These are phyloP conservation scores for Sclerotinia subarctica DNA, from an alignment of 2,329 filamentous ascomycete species.

Conservation along the genomic window DNA sequence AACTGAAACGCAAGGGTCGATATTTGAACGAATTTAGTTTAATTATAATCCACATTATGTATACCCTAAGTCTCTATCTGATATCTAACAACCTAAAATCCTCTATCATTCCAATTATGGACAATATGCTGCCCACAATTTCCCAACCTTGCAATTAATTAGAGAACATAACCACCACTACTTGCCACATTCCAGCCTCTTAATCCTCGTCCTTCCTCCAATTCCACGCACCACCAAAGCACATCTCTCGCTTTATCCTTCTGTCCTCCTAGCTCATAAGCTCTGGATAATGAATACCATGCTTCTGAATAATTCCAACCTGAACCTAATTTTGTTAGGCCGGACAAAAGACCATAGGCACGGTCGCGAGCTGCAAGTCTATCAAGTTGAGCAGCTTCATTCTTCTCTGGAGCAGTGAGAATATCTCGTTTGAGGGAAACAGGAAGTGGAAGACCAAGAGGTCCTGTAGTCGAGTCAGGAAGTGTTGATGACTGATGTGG, in stretches of 20 bases:
- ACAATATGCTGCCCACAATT: not conserved
- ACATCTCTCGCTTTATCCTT: slow-evolving; percentile 85
- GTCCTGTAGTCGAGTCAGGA: slow-evolving; percentile 28
- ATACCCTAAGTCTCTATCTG: not conserved
- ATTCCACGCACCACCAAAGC: slow-evolving; percentile 95
- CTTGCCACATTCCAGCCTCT: slow-evolving; percentile 73
- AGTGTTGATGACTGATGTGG: slow-evolving; percentile 25
- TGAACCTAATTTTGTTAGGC: slow-evolving; percentile 77
- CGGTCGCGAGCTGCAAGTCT: slow-evolving; percentile 86
- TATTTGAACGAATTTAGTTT: not conserved
- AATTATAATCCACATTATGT: not conserved
- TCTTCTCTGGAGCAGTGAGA: slow-evolving; percentile 19
- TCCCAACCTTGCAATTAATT: not conserved
- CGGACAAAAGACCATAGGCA: slow-evolving; percentile 77
- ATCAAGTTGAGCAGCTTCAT: slow-evolving; percentile 46
- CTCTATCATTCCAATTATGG: not conserved
- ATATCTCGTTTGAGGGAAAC: slow-evolving; percentile 11
- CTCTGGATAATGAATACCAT: slow-evolving; percentile 84
- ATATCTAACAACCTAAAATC: not conserved
- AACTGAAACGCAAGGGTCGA: not conserved
- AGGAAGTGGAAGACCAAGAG: slow-evolving; percentile 34
- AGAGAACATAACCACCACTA: slow-evolving; percentile 47
- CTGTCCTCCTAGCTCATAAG: slow-evolving; percentile 84
- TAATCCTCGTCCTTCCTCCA: slow-evolving; percentile 81
- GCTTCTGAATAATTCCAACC: slow-evolving; percentile 93